Base-by-base conservation (phyloP, 2,329 filamentous ascomycete species). In the Gyromitra esculenta region DNA sequence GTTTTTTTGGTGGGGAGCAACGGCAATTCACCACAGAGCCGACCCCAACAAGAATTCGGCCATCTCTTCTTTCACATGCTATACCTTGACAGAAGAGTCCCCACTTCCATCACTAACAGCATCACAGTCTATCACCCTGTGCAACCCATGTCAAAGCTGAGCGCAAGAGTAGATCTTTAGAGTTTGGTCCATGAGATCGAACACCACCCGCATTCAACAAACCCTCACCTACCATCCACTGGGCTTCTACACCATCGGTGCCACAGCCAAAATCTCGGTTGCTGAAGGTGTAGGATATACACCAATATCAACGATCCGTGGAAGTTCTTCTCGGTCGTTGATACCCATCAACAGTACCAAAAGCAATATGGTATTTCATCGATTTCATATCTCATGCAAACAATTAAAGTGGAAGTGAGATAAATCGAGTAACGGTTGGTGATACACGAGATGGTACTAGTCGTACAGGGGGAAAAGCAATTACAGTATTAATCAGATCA, bases 1-100 rank as follows among this genome's bases (percentile, higher is more conserved):
- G 3, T 35, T 56, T 56, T 56, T 56, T 35, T 56, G 52, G 52
- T 56, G 52, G 52, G 52, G 52, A 56, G 31, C n/a, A 52, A 15
- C 52, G 25, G 52, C 52, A 52, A 52, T 52, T 52, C 48, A 21
- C 31, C 54, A 59, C 54, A 59, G 54, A 31, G 15, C 54, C 31
- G 31, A n/a, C 54, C 54, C 31, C 54, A 59, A 59, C 54, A 59
- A 60, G 25, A 43, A 41, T 41, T 41, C 57, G 21, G 52, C 52
- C 8, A 11, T 9, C 35, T 15, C 37, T 57, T 57, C 57, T 41
- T 57, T 43, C 57, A 60, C 57, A 60, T 59, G 54, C 25, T n/a
- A 50, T 25, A n/a, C 9, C 35, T 41, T 41, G 57, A 37, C 57
- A n/a, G 31, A 11, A 11, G 54, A 21, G 15, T 11, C 50, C 15